Evolutionary conservation across 2,329 filamentous ascomycete genomes (phyloP), one percentile per base, ranked within the genome.

Genomic region (Epichloe sibirici): DNA sequence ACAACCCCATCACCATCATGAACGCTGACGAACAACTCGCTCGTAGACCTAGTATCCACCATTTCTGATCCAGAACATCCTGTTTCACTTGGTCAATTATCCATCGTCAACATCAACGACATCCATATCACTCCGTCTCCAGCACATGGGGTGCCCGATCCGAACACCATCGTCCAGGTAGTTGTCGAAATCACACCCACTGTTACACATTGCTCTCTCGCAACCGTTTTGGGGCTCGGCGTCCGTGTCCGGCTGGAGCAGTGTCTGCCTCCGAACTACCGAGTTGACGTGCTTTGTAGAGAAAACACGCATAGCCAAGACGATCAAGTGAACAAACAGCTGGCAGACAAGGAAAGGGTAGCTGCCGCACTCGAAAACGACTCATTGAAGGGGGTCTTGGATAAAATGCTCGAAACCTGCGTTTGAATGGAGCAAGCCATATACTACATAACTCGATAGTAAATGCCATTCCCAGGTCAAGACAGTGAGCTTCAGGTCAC

Each of bases 51-150:
- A 56, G 93, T 98, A 62, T 88, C 90, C 57, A 86, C 87, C 60
- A 96, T 98, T 63, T 91, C 88, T 25, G 93, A 98, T 68, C 93
- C 93, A 2, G 93, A 98, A 71, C 93, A 98, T 65, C 93, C 93
- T 39, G 82, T 96, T 51, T 95, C 91, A 3, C 79, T 98, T 48
- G 93, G 90, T 56, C 90, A 93, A 62, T 78, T 98, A 42, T 90
- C 90, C 37, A 93, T 98, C 50, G 90, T 98, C 59, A 96, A 94
- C 60, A 82, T 98, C n/a, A 84, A 87, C 35, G 93, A 98, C 69
- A 96, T 98, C 61, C 77, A 81, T 62, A 88, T 98, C 59, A 74
- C 70, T 9, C 70, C 71, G 8, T 63, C 68, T n/a, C 69, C 67
- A 5, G 53, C 62, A 0, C 55, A 63, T 38, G 65, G 66, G 8